phyloP scores from a whole-genome alignment of 1,139 yeast species.

The Suhomyces kunorum region DNA sequence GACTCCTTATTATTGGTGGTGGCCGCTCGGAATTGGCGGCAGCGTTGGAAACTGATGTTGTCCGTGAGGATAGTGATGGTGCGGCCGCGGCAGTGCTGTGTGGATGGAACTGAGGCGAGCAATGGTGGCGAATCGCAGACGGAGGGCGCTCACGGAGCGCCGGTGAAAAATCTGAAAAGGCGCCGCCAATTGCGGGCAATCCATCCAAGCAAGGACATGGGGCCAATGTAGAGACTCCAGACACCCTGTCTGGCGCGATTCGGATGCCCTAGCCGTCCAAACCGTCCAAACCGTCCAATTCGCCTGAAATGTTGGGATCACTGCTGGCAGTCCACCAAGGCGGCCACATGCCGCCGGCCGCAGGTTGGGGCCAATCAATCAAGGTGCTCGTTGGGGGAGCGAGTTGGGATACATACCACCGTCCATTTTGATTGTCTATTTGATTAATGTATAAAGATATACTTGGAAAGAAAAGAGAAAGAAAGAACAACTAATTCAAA shows the following conservation, averaged over 20 bases:
- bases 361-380: conserved; percentile 14
- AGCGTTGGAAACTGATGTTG: neutral
- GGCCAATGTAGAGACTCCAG: too few relatives aligned
- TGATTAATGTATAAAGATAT: conserved; percentile 21
- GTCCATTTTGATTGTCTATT: conserved; percentile 35
- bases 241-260: too few relatives aligned
- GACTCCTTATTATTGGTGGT: conserved; percentile 1
- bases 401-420: conserved; percentile 43
- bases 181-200: conserved; percentile 6
- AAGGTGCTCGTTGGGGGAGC: neutral
- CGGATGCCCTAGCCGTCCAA: too few relatives aligned
- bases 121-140: neutral
- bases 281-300: neutral
- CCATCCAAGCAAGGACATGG: conserved; percentile 2
- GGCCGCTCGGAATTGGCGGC: conserved; percentile 6
- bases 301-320: neutral
- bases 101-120: neutral
- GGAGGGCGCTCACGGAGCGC: neutral
- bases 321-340: neutral
- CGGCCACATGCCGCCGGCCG: neutral
- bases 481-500: conserved; percentile 17
- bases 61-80: neutral
- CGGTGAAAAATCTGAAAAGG: conserved; percentile 10
- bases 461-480: conserved; percentile 21
- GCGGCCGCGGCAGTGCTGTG: neutral